Conservation (phyloP, 345 rosid genomes). For the Brassica cretica region DNA sequence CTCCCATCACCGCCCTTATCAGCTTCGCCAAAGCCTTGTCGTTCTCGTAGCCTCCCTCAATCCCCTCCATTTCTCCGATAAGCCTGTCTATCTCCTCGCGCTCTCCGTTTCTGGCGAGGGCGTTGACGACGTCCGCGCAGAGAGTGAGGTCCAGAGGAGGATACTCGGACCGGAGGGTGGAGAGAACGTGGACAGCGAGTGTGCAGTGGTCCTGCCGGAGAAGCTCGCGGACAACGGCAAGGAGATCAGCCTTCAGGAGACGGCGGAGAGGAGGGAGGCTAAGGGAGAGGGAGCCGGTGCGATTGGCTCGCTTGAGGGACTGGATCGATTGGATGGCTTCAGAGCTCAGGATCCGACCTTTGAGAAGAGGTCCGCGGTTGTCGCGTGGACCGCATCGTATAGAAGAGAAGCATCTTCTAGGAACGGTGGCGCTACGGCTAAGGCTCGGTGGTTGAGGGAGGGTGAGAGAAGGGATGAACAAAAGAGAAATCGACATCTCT, state of each 20-base stretch:
- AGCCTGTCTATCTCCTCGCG: slow-evolving; percentile 59
- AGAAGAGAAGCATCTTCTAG: slow-evolving; percentile 17
- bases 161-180: slow-evolving; percentile 62
- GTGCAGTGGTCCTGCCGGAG: slow-evolving; percentile 73
- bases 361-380: slow-evolving; percentile 83
- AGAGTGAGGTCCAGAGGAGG: slow-evolving; percentile 52
- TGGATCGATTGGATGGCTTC: slow-evolving; percentile 96
- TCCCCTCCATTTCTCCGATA: slow-evolving; percentile 51
- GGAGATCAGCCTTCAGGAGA: slow-evolving; percentile 69
- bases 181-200: slow-evolving; percentile 73
- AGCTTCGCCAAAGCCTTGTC: slow-evolving; percentile 55
- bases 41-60: slow-evolving; percentile 41
- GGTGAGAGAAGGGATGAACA: slow-evolving; percentile 13
- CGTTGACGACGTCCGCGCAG: slow-evolving; percentile 61
- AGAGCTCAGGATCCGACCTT: slow-evolving; percentile 75
- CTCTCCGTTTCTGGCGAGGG: slow-evolving; percentile 53
- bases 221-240: slow-evolving; percentile 71
- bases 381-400: slow-evolving; percentile 70
- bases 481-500: slow-evolving; percentile 29
- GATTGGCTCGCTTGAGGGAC: slow-evolving; percentile 66
- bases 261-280: slow-evolving; percentile 67
- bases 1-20: slow-evolving; percentile 58
- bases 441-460: slow-evolving; percentile 35
- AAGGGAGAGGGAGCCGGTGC: slow-evolving; percentile 34
- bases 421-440: slow-evolving; percentile 10